A percentile compares a stretch with the other conserved stretches of the same genome.
These are phyloP conservation scores for Begonia masoniana DNA, from an alignment of 306 rosid genomes.

Conservation along the genomic window DNA sequence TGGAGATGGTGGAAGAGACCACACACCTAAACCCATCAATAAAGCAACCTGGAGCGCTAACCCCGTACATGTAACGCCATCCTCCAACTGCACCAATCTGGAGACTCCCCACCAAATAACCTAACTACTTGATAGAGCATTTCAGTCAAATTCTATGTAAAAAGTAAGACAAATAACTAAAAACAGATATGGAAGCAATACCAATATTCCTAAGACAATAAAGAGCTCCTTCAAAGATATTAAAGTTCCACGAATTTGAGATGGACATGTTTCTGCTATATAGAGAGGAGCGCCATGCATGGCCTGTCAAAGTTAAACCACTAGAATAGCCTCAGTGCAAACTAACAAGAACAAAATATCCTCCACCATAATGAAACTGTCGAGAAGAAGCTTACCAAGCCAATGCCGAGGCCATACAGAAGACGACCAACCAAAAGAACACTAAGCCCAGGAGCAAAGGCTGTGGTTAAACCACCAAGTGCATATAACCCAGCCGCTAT, in stretches of 20 bases:
- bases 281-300: conserved; percentile 99
- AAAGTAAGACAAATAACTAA: conserved; percentile 5
- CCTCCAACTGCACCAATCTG: conserved; percentile 67
- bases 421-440: conserved; percentile 77
- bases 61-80: conserved; percentile 91
- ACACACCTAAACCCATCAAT: conserved; percentile 81
- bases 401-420: conserved; percentile 88
- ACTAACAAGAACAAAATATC: conserved; percentile 2
- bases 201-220: conserved; percentile 96
- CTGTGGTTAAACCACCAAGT: conserved; percentile 56
- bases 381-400: conserved; percentile 52
- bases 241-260: conserved; percentile 89
- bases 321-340: neutral
- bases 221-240: conserved; percentile 88
- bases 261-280: conserved; percentile 94
- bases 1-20: conserved; percentile 75
- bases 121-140: conserved; percentile 38
- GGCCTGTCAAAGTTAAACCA: conserved; percentile 46
- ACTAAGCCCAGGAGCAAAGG: conserved; percentile 55
- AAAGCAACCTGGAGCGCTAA: conserved; percentile 78
- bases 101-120: conserved; percentile 89
- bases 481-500: conserved; percentile 50
- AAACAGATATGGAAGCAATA: conserved; percentile 16
- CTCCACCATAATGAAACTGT: neutral
- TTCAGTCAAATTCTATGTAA: conserved; percentile 11